These are phyloP conservation scores for Kwoniella newhampshirensis DNA, from an alignment of 768 basidiomycete genomes.

Conservation along the genomic window DNA sequence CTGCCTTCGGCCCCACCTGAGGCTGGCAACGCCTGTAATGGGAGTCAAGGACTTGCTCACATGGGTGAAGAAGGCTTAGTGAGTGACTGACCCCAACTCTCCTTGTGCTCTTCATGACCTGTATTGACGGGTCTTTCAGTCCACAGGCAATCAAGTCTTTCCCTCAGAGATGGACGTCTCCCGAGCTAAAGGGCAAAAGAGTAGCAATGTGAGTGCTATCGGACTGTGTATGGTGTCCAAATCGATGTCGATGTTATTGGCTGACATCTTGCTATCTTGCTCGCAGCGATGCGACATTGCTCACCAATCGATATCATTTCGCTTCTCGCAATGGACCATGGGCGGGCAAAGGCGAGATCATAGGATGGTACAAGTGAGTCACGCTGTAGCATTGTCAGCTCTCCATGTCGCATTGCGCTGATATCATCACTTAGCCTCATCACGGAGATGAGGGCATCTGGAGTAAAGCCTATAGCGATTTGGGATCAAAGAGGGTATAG, in stretches of 20 bases:
- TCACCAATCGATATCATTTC: constrained; percentile 51
- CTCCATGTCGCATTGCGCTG: neutral
- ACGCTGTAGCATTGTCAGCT: neutral
- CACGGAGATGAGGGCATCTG: constrained; percentile 32
- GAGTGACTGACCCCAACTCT: constrained; percentile 3
- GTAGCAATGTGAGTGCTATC: constrained; percentile 43
- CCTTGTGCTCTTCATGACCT: neutral
- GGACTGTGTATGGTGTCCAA: neutral
- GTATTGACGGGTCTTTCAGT: constrained; percentile 14
- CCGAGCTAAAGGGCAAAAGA: constrained; percentile 37
- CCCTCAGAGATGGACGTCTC: constrained; percentile 43
- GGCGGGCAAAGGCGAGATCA: constrained; percentile 42
- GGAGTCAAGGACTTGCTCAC: constrained; percentile 38
- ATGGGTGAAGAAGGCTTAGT: constrained; percentile 43
- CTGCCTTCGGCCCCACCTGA: too few species aligned
- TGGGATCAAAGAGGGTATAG: constrained; percentile 48
- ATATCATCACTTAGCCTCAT: constrained; percentile 31
- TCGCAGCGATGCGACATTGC: constrained; percentile 45
- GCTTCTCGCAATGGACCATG: constrained; percentile 35
- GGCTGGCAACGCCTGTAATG: constrained; percentile 28
- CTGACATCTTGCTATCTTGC: neutral
- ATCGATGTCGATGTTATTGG: neutral
- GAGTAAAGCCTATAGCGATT: constrained; percentile 46
- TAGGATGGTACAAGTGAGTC: constrained; percentile 52
- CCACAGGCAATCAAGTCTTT: constrained; percentile 11